phyloP scores from a whole-genome alignment of 805 yeast species.

The Cyberlindnera subsufficiens region DNA sequence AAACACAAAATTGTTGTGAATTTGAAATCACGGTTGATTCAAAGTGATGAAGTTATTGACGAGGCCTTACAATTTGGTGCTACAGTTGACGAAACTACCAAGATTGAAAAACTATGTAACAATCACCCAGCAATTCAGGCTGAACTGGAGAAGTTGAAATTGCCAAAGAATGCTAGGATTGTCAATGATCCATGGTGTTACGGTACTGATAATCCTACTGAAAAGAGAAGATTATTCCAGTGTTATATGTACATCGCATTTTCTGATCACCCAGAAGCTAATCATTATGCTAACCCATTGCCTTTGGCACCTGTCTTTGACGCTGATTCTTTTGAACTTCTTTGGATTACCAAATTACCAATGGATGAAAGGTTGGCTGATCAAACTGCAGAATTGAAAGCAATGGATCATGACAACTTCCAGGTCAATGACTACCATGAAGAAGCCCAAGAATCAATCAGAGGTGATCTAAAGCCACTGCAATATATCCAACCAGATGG shows the following conservation, averaged over 20 bases:
- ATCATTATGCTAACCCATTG: slow-evolving; percentile 71
- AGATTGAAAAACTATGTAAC: slow-evolving; percentile 44
- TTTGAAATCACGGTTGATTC: too few relatives aligned
- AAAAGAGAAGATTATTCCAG: slow-evolving; percentile 55
- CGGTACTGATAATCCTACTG: slow-evolving; percentile 59
- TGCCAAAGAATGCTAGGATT: slow-evolving; percentile 47
- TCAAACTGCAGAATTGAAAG: slow-evolving; percentile 59
- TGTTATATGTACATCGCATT: slow-evolving; percentile 72
- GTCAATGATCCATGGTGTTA: slow-evolving; percentile 82
- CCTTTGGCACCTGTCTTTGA: slow-evolving; percentile 72
- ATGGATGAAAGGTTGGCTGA: slow-evolving; percentile 55
- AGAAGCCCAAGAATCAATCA: too few relatives aligned
- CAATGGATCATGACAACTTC: too few relatives aligned
- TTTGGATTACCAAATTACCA: slow-evolving; percentile 51
- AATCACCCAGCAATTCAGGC: slow-evolving; percentile 54
- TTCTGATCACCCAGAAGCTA: slow-evolving; percentile 62
- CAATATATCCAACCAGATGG: slow-evolving; percentile 74
- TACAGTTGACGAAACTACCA: slow-evolving; percentile 55
- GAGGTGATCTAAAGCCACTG: slow-evolving; percentile 70
- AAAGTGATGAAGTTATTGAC: too few relatives aligned
- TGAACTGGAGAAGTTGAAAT: slow-evolving; percentile 59
- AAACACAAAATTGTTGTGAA: too few relatives aligned
- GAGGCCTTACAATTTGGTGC: too few relatives aligned
- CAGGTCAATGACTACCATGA: too few relatives aligned
- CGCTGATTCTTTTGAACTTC: too few relatives aligned